A percentile compares a stretch with the other conserved stretches of the same genome.
Conservation (phyloP, 2,329 filamentous ascomycete species). For the Colletotrichum acutatum region DNA sequence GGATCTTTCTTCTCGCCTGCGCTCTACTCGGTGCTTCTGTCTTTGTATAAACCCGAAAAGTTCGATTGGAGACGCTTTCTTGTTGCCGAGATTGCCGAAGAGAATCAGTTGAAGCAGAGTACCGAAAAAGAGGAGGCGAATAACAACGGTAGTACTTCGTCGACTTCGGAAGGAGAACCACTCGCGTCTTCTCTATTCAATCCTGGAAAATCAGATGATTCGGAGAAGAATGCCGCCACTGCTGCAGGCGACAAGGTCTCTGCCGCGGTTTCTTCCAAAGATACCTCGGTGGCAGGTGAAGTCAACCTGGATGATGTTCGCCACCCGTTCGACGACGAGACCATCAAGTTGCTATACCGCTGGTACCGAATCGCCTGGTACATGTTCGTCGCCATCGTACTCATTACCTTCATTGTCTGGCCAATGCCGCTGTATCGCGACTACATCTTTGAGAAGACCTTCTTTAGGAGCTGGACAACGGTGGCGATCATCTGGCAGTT, state of each 20-base stretch:
- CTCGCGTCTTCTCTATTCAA: neutral
- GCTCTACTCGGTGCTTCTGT: neutral
- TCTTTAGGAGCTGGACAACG: slow-evolving; percentile 62
- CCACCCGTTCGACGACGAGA: neutral
- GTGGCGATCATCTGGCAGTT: slow-evolving; percentile 59
- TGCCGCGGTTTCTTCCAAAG: neutral
- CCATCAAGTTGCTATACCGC: neutral
- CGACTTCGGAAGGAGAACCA: neutral
- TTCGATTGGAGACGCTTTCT: neutral
- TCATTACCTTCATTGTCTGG: neutral
- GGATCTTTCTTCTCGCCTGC: neutral
- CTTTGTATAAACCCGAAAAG: neutral
- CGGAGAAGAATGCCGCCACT: neutral
- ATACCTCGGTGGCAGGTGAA: neutral
- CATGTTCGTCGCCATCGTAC: neutral
- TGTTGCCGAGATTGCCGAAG: neutral
- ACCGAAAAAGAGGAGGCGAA: neutral
- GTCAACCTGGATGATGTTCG: neutral
- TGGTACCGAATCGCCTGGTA: neutral
- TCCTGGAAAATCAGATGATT: neutral
- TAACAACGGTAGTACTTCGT: neutral
- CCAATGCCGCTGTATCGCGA: slow-evolving; percentile 65
- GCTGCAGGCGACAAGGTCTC: neutral
- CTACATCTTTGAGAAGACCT: slow-evolving; percentile 59
- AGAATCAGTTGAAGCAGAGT: neutral